These are phyloP conservation scores for Pseudogymnoascus verrucosus DNA, from an alignment of 2,329 filamentous ascomycete genomes.

Conservation along the genomic window DNA sequence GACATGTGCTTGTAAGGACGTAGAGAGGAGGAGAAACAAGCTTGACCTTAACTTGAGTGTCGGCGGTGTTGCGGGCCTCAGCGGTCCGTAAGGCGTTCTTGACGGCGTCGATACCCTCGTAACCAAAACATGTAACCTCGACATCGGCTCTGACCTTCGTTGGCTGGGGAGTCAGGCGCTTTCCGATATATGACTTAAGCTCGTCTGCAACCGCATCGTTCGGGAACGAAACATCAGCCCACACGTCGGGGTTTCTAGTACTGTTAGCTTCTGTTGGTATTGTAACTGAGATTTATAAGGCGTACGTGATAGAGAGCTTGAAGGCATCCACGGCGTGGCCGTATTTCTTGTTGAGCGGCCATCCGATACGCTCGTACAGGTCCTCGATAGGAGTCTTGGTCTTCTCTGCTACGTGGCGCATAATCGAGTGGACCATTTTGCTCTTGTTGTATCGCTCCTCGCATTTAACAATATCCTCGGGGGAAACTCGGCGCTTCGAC, in stretches of 20 bases:
- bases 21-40: conserved; percentile 97
- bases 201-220: conserved; percentile 80
- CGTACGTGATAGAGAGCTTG: conserved; percentile 95
- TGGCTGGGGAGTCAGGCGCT: conserved; percentile 94
- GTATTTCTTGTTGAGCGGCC: conserved; percentile 97
- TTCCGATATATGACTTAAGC: conserved; percentile 90
- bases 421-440: conserved; percentile 98
- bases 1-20: conserved; percentile 87
- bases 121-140: conserved; percentile 90
- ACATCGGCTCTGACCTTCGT: conserved; percentile 98
- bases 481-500: conserved; percentile 94
- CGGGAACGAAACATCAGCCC: conserved; percentile 86
- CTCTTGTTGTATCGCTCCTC: conserved; percentile 99
- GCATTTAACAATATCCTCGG: conserved; percentile 96
- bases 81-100: conserved; percentile 87
- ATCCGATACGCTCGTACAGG: conserved; percentile 88
- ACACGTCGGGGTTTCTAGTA: conserved; percentile 80
- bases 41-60: conserved; percentile 95
- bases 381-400: conserved; percentile 88
- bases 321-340: conserved; percentile 96
- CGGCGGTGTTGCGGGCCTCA: conserved; percentile 83
- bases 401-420: conserved; percentile 98
- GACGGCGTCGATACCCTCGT: conserved; percentile 97
- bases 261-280: conserved; percentile 14
- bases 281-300: conserved; percentile 16